Evolutionary conservation across 495 filamentous ascomycete species (phyloP).

Genomic region (Aspergillus sclerotiicarbonarius): DNA sequence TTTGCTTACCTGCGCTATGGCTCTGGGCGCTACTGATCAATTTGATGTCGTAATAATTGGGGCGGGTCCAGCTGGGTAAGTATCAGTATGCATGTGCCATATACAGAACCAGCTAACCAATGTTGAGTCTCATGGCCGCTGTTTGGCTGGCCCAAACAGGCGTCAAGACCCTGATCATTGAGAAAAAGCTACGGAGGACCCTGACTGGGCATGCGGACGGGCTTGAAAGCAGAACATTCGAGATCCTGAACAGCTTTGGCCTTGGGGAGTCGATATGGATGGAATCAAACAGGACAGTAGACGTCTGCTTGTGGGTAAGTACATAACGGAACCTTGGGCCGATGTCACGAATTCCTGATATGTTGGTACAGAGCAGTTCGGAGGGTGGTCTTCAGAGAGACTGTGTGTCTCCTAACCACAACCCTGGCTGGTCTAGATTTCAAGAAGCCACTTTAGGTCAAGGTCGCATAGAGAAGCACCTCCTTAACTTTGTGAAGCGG

Average conservation of each 20-base stretch:
- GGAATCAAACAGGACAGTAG: conserved; percentile 52
- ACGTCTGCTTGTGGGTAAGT: conserved; percentile 30
- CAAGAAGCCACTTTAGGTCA: conserved; percentile 51
- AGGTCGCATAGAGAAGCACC: conserved; percentile 50
- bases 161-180: conserved; percentile 52
- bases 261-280: conserved; percentile 55
- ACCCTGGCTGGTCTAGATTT: conserved; percentile 40
- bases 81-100: not conserved
- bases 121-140: conserved; percentile 48
- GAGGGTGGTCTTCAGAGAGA: conserved; percentile 3
- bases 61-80: conserved; percentile 14
- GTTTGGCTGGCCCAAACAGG: conserved; percentile 56
- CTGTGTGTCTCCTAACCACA: conserved; percentile 3
- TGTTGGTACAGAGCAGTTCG: not conserved
- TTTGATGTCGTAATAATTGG: conserved; percentile 15
- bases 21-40: not conserved
- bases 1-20: not conserved
- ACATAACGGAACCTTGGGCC: not conserved
- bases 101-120: not conserved
- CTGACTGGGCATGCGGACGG: conserved; percentile 16
- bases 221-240: conserved; percentile 39
- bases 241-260: conserved; percentile 62
- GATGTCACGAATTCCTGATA: not conserved
- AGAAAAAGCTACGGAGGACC: conserved; percentile 36
- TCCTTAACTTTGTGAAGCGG: conserved; percentile 41